Evolutionary conservation across 495 filamentous ascomycete species (phyloP).

Genomic region (Aspergillus affinis): DNA sequence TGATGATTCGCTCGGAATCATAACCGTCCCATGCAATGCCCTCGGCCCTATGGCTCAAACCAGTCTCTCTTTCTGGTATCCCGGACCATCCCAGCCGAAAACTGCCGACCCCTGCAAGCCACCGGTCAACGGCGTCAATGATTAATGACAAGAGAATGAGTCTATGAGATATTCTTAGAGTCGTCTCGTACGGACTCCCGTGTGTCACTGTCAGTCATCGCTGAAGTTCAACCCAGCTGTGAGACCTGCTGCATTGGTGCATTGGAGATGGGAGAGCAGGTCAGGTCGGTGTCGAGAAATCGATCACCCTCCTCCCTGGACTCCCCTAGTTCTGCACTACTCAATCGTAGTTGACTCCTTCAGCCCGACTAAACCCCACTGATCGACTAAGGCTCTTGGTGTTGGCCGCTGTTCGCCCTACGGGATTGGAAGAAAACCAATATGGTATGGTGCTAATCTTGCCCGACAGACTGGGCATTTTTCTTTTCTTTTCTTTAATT

Average conservation of each 20-base stretch:
- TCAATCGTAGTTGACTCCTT: slow-evolving; percentile 2
- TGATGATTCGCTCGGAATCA: slow-evolving; percentile 2
- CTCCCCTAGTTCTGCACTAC: background rate
- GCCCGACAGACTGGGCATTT: slow-evolving; percentile 11
- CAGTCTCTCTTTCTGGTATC: slow-evolving; percentile 4
- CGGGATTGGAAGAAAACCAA: slow-evolving; percentile 9
- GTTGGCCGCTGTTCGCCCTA: slow-evolving; percentile 13
- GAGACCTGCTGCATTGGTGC: no score
- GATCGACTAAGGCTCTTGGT: slow-evolving; percentile 16
- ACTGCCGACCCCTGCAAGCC: slow-evolving; percentile 3
- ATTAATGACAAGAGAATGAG: background rate
- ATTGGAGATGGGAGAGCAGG: no score
- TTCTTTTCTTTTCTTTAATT: slow-evolving; percentile 5
- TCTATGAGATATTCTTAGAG: background rate
- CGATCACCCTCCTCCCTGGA: background rate
- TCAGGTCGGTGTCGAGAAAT: background rate
- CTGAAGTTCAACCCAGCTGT: slow-evolving; percentile 3
- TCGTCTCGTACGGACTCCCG: background rate
- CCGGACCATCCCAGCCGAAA: slow-evolving; percentile 4
- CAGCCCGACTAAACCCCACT: slow-evolving; percentile 18
- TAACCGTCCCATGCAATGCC: background rate
- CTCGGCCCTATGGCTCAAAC: slow-evolving; percentile 8
- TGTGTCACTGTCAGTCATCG: background rate
- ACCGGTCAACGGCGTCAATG: background rate
- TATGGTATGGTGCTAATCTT: slow-evolving; percentile 12